Base-by-base conservation (phyloP, 192 early-diverging fungal species). In the Gaertneriomyces sp. region DNA sequence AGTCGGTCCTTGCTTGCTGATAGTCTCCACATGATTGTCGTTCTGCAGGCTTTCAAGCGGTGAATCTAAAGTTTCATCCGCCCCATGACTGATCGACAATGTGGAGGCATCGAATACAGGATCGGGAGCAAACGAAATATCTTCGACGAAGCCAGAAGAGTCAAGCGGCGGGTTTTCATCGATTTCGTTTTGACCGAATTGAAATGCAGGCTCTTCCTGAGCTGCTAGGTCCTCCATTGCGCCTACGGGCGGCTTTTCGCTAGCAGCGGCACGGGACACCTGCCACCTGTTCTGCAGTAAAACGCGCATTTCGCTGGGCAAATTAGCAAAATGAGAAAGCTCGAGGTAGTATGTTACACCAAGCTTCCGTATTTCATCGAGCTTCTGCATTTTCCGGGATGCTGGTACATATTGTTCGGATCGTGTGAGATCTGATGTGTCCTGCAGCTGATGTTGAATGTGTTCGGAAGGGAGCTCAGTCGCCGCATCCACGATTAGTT, bases 391-490 rank as follows among this genome's bases (percentile, higher is more conserved):
- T 51, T 74, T 76, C 25, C 69, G 62, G 4, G 81, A 75, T 9
- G 59, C 17, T 8, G 79, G 81, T 14, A 82, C 68, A 59, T 64
- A 83, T 4, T 62, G 69, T 20, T 78, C 53, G 11, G 44, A 16
- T 47, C 49, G 44, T 11, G 52, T 58, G 56, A 89, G 81, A 59
- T 86, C 81, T 2, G 79, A 81, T 0, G 87, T 81, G 71, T 89
- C 75, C 4, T 74, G 50, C 38, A 88, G 77, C 63, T 79, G 76
- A 14, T 68, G 49, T 61, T 68, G 61, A 11, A 89, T 74, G 41
- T 77, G 69, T 7, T 79, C 72, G 50, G 80, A 73, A 16, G 85
- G 66, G 56, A 93, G 75, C 71, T 91, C 87, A 1, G 83, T 91
- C n/a, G 79, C 67, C 6, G 77, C 69, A 64, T 93, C 90, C 3